Evolutionary conservation across 306 rosid genomes (phyloP).

Genomic region (Dryas octopetala): DNA sequence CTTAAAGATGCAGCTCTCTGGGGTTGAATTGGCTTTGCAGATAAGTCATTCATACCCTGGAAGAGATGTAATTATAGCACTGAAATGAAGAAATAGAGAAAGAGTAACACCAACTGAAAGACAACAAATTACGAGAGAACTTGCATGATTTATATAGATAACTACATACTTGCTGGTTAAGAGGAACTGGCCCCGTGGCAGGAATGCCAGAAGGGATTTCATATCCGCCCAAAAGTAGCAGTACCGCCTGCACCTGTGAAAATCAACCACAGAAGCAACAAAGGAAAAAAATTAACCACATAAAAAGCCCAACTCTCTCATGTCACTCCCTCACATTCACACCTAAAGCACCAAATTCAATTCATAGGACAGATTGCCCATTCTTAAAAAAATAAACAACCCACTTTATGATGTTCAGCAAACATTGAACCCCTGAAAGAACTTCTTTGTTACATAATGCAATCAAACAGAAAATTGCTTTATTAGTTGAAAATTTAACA

Average conservation of each 20-base stretch:
- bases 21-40: slow-evolving; percentile 42
- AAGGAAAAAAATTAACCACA: slow-evolving; percentile 23
- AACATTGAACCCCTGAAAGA: not conserved
- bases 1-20: slow-evolving; percentile 58
- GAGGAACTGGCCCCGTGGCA: slow-evolving; percentile 37
- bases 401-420: not conserved
- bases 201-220: slow-evolving; percentile 56
- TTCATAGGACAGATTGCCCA: not conserved
- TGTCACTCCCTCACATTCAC: not conserved
- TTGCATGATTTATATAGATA: not conserved
- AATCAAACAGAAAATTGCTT: not conserved
- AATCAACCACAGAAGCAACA: slow-evolving; percentile 24
- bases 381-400: not conserved
- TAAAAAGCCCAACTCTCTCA: not conserved
- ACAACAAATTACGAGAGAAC: not conserved
- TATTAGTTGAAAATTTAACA: not conserved
- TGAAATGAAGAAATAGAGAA: not conserved
- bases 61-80: slow-evolving; percentile 6
- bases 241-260: slow-evolving; percentile 56
- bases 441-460: not conserved
- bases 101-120: not conserved
- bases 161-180: slow-evolving; percentile 39
- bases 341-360: not conserved
- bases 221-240: slow-evolving; percentile 59
- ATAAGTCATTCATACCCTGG: slow-evolving; percentile 40